phyloP scores from a whole-genome alignment of 1,284 basidiomycete genomes.

The Peniophora sp. region DNA sequence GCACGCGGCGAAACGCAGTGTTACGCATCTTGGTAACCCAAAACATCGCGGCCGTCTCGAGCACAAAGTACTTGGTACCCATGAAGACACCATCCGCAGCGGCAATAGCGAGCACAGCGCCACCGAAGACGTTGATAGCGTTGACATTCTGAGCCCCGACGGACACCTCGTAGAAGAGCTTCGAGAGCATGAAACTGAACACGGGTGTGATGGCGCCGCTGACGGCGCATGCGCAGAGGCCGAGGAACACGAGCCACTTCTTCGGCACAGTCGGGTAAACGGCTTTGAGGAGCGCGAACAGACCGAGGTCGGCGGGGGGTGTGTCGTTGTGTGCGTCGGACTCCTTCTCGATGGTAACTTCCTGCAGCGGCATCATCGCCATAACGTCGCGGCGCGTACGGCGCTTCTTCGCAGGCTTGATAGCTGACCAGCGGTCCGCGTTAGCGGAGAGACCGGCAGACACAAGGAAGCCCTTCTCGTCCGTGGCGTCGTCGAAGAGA shows the following conservation, averaged over 20 bases:
- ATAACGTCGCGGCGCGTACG: conserved; percentile 30
- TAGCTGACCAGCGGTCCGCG: conserved; percentile 7
- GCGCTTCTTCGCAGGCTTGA: conserved; percentile 16
- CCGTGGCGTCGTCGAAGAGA: conserved; percentile 17
- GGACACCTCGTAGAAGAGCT: conserved; percentile 75
- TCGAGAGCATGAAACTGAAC: conserved; percentile 86
- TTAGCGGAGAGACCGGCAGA: conserved; percentile 13
- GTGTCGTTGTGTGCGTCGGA: conserved; percentile 5
- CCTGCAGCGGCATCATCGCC: conserved; percentile 22
- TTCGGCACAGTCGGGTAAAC: conserved; percentile 71
- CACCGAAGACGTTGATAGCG: conserved; percentile 63
- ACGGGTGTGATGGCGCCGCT: conserved; percentile 84
- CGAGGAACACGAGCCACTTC: conserved; percentile 65
- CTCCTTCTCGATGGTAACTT: conserved; percentile 24
- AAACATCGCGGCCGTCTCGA: conserved; percentile 66
- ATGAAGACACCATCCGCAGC: conserved; percentile 69
- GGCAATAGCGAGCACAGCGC: conserved; percentile 66
- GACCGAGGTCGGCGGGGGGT: conserved; percentile 20
- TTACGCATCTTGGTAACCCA: conserved; percentile 75
- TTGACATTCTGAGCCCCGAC: conserved; percentile 54
- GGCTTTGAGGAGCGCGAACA: conserved; percentile 44
- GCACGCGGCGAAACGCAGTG: conserved; percentile 49
- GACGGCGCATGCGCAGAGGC: conserved; percentile 56
- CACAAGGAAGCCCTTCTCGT: conserved; percentile 18
- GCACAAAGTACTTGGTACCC: conserved; percentile 68